Evolutionary conservation across 306 rosid genomes (phyloP), one percentile per base, ranked within the genome.

Genomic region (Leucaena leucocephala): DNA sequence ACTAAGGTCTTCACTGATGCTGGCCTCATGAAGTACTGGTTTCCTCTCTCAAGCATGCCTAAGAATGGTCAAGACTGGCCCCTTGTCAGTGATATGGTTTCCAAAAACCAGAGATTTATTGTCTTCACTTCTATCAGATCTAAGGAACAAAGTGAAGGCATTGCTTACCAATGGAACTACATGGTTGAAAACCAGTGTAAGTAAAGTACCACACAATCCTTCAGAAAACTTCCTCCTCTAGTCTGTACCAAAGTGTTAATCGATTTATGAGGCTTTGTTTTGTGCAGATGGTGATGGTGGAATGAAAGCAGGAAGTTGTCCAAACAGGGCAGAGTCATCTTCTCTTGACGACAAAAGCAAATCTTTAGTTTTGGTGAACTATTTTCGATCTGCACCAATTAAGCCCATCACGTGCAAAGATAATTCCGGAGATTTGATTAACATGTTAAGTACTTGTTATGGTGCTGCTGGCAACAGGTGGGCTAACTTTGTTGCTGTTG

Each of bases 171-270:
- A 79, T 93, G 97, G 98, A 91, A 87, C 74, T 94, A 89, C 88
- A 93, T 93, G 94, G 94, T 93, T 74, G 97, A 91, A 77, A 93
- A 93, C 71, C 91, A 88, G 58, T 93, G 98, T 93, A 88, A 84
- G 87, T 36, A 82, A 15, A 17, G 61, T n/a, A 7, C 13, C 69
- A 64, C n/a, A n/a, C 45, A 66, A 22, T 33, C 63, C 27, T 59
- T 42, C 39, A 17, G 27, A 81, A 14, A 10, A 36, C n/a, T 4
- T 6, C 7, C 33, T 17, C n/a, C 38, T 10, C 5, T 57, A 19
- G 13, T 19, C 27, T 19, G 11, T 55, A 55, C 62, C 27, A 11
- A 59, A 59, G 16, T 27, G 14, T 59, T 59, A 19, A 59, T 16
- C 42, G 33, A 33, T 33, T 61, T 33, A 27, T 12, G 42, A 33